Percentiles rank a stretch among this genome's conserved stretches.
These are phyloP conservation scores for Thelonectria discophora DNA, from an alignment of 2,329 filamentous ascomycete genomes.

Conservation along the genomic window DNA sequence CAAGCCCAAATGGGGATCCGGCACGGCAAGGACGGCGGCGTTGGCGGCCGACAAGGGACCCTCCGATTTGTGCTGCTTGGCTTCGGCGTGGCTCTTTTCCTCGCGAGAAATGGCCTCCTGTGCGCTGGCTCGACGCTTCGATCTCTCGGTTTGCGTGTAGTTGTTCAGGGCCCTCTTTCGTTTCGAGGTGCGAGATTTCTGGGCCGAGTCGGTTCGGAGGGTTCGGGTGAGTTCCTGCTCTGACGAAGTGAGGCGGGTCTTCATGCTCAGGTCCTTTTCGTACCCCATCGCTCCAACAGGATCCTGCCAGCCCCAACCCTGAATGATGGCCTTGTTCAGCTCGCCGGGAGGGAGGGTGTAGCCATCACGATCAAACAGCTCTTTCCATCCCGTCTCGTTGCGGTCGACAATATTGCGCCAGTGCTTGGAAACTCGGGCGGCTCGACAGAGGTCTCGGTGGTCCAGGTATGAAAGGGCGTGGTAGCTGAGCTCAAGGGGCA, in stretches of 20 bases:
- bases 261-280: conserved; percentile 80
- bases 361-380: conserved; percentile 85
- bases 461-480: conserved; percentile 90
- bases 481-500: conserved; percentile 87
- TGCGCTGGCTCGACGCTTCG: conserved; percentile 62
- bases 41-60: conserved; percentile 88
- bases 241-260: conserved; percentile 60
- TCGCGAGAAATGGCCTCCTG: conserved; percentile 57
- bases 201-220: conserved; percentile 52
- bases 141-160: conserved; percentile 57
- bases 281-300: conserved; percentile 77
- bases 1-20: conserved; percentile 82
- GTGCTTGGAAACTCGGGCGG: conserved; percentile 91
- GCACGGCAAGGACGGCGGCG: conserved; percentile 82
- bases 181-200: conserved; percentile 62
- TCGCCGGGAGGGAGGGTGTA: conserved; percentile 83
- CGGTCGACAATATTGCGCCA: conserved; percentile 92
- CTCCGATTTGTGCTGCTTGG: conserved; percentile 69
- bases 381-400: conserved; percentile 96
- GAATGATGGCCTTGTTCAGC: conserved; percentile 82
- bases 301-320: conserved; percentile 99
- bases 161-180: conserved; percentile 62
- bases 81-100: conserved; percentile 51
- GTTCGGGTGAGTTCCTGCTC: conserved; percentile 60
- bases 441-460: conserved; percentile 83